A percentile compares a stretch with the other conserved stretches of the same genome.
Conservation (phyloP, 495 filamentous ascomycete genomes). For the Trichocladium antarcticum region DNA sequence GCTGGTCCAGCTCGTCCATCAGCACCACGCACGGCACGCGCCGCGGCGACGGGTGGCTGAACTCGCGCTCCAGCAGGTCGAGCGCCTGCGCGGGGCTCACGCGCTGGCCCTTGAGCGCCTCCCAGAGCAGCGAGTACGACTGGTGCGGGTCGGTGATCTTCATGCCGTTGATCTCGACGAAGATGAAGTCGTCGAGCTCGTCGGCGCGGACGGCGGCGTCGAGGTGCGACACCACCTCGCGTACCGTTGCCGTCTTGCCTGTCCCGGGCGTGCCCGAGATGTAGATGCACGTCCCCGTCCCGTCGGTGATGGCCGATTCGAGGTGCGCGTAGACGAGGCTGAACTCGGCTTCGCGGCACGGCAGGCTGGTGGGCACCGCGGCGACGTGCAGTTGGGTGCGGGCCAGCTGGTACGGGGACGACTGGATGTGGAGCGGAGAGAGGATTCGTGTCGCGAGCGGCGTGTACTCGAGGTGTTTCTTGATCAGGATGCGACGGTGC, state of each 20-base stretch:
- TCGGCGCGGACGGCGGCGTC: slow-evolving; percentile 75
- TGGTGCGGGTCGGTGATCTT: slow-evolving; percentile 98
- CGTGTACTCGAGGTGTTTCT: slow-evolving; percentile 90
- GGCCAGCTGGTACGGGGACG: slow-evolving; percentile 84
- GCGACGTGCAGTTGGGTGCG: slow-evolving; percentile 86
- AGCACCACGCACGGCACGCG: slow-evolving; percentile 92
- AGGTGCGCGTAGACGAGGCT: slow-evolving; percentile 84
- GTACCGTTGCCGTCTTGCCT: slow-evolving; percentile 94
- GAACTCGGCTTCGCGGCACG: slow-evolving; percentile 89
- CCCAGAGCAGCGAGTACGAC: slow-evolving; percentile 90
- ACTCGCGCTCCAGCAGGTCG: slow-evolving; percentile 81
- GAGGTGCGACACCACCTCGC: slow-evolving; percentile 84
- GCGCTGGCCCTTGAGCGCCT: slow-evolving; percentile 85
- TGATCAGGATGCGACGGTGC: slow-evolving; percentile 60
- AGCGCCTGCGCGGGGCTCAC: slow-evolving; percentile 88
- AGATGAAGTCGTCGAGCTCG: slow-evolving; percentile 97
- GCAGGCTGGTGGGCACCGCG: slow-evolving; percentile 74
- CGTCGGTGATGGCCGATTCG: slow-evolving; percentile 87
- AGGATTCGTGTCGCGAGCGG: slow-evolving; percentile 81
- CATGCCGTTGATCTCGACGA: slow-evolving; percentile 99
- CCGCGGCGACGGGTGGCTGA: slow-evolving; percentile 77
- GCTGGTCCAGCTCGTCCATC: slow-evolving; percentile 98
- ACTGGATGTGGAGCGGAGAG: slow-evolving; percentile 61
- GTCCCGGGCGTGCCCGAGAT: slow-evolving; percentile 99
- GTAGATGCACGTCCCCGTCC: slow-evolving; percentile 91